phyloP scores from a whole-genome alignment of 2,329 filamentous ascomycete genomes.

The Diplodia corticola region DNA sequence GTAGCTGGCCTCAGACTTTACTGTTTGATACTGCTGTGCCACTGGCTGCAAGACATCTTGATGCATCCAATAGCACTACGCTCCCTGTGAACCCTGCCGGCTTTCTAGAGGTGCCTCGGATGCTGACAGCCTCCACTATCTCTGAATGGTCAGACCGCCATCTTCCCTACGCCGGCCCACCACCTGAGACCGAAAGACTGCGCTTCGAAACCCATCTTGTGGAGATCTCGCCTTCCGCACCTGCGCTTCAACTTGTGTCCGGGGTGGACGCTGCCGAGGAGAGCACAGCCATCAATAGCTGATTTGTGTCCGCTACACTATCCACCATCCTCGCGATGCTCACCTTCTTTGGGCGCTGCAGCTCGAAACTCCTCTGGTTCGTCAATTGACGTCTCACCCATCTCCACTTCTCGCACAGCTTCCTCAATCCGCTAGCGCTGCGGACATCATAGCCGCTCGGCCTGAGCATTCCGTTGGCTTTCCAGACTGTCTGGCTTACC shows the following conservation, averaged over 20 bases:
- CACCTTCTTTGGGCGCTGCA: neutral
- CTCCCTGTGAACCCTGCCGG: neutral
- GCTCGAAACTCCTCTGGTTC: neutral
- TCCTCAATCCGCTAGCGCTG: neutral
- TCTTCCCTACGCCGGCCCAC: neutral
- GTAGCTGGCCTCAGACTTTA: neutral
- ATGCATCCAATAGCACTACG: neutral
- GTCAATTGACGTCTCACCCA: constrained; percentile 2
- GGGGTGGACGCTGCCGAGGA: neutral
- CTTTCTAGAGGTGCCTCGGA: neutral
- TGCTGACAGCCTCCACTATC: neutral
- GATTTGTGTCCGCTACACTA: neutral
- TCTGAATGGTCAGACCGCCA: neutral
- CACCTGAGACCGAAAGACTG: constrained; percentile 1
- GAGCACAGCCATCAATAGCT: neutral
- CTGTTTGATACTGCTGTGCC: constrained; percentile 2
- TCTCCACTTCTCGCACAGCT: constrained; percentile 8
- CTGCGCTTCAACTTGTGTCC: neutral
- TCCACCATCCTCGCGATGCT: neutral
- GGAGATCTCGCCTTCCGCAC: constrained; percentile 7
- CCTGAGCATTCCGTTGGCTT: neutral
- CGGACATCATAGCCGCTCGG: neutral
- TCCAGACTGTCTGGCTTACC: constrained; percentile 10
- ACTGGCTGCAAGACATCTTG: neutral
- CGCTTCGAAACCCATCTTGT: constrained; percentile 4